A percentile compares a stretch with the other conserved stretches of the same genome.
Evolutionary conservation across 306 rosid species (phyloP).

Genomic region (Purshia tridentata): DNA sequence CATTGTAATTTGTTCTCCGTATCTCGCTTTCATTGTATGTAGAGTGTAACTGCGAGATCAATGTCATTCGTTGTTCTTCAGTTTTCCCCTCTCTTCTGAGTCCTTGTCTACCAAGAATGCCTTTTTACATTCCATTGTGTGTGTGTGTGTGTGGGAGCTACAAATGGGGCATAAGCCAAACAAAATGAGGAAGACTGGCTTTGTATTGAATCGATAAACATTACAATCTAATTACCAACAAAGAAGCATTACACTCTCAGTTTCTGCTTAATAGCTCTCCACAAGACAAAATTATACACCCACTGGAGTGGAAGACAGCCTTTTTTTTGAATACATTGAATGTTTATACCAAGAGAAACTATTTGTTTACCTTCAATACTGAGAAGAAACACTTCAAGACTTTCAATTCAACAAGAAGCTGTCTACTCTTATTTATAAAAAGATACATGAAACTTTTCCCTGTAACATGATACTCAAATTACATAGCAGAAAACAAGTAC

Average conservation of each 20-base stretch:
- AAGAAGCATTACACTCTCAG: too few relatives aligned
- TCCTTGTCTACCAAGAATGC: not conserved
- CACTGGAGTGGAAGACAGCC: too few relatives aligned
- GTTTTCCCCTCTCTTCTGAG: not conserved
- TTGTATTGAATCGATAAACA: too few relatives aligned
- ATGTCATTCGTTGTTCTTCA: constrained; percentile 22
- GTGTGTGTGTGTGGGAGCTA: not conserved
- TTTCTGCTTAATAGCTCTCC: too few relatives aligned
- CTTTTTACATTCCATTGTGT: not conserved
- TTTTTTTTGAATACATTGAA: too few relatives aligned
- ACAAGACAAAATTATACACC: too few relatives aligned
- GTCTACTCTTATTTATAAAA: not conserved
- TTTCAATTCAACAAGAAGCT: not conserved
- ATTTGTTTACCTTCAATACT: not conserved
- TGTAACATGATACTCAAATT: not conserved
- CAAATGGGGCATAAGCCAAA: too few relatives aligned
- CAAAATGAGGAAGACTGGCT: too few relatives aligned
- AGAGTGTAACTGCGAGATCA: constrained; percentile 27
- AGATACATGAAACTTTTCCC: constrained; percentile 2
- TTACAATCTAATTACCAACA: too few relatives aligned
- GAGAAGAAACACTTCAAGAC: not conserved
- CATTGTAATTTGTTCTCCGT: constrained; percentile 32
- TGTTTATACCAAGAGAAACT: too few relatives aligned
- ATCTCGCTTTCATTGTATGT: constrained; percentile 17
- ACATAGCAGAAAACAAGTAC: constrained; percentile 11